These are phyloP conservation scores for Kokia cookei DNA, from an alignment of 441 rosid species.

Conservation along the genomic window DNA sequence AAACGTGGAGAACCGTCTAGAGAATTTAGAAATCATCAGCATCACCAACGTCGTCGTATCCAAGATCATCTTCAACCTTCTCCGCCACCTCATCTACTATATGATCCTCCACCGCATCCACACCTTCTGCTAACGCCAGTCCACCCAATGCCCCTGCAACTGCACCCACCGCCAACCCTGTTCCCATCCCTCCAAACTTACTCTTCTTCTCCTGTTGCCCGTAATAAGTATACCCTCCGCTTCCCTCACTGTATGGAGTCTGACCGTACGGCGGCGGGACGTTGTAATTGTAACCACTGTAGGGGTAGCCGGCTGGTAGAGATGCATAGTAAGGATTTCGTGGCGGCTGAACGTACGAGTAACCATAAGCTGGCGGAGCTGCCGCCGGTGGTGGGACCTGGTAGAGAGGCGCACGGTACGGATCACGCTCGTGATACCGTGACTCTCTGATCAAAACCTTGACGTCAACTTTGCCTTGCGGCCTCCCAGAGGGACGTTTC, in stretches of 20 bases:
- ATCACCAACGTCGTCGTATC: background rate
- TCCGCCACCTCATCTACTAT: background rate
- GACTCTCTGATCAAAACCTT: slow-evolving; percentile 36
- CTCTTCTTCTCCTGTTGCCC: background rate
- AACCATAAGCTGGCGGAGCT: slow-evolving; percentile 13
- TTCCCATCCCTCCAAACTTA: background rate
- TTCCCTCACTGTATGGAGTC: background rate
- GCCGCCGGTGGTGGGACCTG: slow-evolving; percentile 26
- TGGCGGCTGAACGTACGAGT: background rate
- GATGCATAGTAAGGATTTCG: background rate
- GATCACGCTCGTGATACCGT: slow-evolving; percentile 28
- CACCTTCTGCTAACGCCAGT: background rate
- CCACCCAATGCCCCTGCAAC: background rate
- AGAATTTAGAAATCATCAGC: background rate
- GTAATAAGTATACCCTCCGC: background rate
- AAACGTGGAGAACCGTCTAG: background rate
- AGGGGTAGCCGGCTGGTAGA: background rate
- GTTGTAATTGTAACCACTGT: background rate
- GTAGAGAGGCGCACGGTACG: slow-evolving; percentile 31
- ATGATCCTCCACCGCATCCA: background rate
- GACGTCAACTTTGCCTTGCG: slow-evolving; percentile 75
- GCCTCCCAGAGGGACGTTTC: slow-evolving; percentile 87
- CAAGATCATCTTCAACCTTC: background rate
- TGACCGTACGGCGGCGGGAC: background rate
- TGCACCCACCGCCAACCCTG: background rate